Conservation (phyloP, 768 basidiomycete species). For the Tephrocybe sp. region DNA sequence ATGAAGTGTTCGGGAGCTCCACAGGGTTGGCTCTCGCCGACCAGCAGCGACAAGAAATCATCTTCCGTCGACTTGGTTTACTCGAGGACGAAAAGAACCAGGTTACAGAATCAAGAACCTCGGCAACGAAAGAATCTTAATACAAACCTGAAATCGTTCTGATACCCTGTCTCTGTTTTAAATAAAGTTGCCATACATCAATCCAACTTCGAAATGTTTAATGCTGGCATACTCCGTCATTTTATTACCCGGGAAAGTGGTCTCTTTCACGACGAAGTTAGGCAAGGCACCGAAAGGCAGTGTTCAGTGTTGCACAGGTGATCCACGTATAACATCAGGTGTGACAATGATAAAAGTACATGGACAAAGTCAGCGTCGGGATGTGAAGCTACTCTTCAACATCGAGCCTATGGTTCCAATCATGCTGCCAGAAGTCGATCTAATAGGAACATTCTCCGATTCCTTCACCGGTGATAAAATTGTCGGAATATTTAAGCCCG, state of each 20-base stretch:
- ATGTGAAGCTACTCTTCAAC: conserved; percentile 20
- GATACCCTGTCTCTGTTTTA: no score
- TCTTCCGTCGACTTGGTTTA: conserved; percentile 67
- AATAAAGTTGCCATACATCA: no score
- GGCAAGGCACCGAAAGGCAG: no score
- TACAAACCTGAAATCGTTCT: no score
- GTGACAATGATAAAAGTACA: not conserved
- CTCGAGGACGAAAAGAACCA: conserved; percentile 17
- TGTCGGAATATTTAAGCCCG: conserved; percentile 62
- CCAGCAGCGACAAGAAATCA: conserved; percentile 42
- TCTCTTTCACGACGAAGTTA: no score
- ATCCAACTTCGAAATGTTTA: no score
- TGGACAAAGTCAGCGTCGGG: conserved; percentile 12
- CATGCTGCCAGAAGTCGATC: conserved; percentile 36
- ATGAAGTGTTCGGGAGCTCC: conserved; percentile 67
- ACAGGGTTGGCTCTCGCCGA: conserved; percentile 58
- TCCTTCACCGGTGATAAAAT: conserved; percentile 67
- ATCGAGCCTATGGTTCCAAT: conserved; percentile 24
- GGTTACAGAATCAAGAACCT: not conserved
- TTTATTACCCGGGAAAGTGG: no score
- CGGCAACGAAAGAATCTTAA: conserved; percentile 1
- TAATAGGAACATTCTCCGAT: conserved; percentile 46
- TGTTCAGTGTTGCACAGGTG: no score
- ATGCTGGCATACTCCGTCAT: no score
- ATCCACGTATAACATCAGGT: not conserved